Percentiles rank a stretch among this genome's conserved stretches.
Evolutionary conservation across 2,329 filamentous ascomycete species (phyloP).

Genomic region (Pseudopithomyces chartarum): DNA sequence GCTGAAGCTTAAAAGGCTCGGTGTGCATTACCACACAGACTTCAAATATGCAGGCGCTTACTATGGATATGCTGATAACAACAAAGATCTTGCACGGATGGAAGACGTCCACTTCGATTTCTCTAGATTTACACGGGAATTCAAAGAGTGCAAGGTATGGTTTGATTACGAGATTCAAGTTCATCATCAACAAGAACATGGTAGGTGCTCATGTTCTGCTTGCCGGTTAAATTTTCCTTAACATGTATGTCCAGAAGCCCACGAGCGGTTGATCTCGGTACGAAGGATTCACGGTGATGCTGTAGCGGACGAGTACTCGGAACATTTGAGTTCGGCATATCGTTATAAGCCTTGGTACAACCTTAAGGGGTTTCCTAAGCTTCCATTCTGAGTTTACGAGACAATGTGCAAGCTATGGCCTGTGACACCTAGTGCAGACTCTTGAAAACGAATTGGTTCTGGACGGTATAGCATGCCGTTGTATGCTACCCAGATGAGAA

Average conservation of each 20-base stretch:
- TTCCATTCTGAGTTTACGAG: not conserved
- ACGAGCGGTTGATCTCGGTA: slow-evolving; percentile 3
- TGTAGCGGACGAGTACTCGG: slow-evolving; percentile 1
- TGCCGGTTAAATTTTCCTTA: not conserved
- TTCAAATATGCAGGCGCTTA: not conserved
- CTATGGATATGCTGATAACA: not conserved
- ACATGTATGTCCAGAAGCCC: not conserved
- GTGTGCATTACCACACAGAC: not conserved
- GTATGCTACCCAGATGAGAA: no score
- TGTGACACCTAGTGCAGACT: no score
- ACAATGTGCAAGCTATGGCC: no score
- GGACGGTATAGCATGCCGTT: no score
- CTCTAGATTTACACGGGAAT: not conserved
- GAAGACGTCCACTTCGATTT: slow-evolving; percentile 4
- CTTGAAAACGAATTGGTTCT: no score
- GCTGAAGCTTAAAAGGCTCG: not conserved
- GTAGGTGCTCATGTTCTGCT: not conserved
- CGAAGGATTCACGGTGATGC: slow-evolving; percentile 3
- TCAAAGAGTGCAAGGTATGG: not conserved
- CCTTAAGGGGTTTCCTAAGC: not conserved
- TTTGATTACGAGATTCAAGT: slow-evolving; percentile 3
- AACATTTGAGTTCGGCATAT: not conserved
- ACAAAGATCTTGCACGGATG: slow-evolving; percentile 1
- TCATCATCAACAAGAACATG: not conserved
- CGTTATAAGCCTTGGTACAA: not conserved